Percentiles rank a stretch among this genome's conserved stretches.
Evolutionary conservation across 129 eudicot genomes (phyloP).

Genomic region (Centaurea solstitialis): DNA sequence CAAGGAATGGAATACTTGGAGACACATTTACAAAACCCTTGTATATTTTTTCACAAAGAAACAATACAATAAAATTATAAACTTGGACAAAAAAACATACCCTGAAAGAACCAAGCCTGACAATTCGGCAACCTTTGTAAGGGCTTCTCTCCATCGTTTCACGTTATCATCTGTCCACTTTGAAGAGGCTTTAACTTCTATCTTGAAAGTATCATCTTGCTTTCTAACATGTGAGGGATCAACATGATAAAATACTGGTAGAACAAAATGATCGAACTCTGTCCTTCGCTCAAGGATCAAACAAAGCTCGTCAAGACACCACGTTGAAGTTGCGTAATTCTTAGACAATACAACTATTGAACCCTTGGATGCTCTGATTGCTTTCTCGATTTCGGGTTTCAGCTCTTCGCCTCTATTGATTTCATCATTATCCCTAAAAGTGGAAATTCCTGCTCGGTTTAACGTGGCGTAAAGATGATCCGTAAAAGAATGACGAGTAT

Average conservation of each 20-base stretch:
- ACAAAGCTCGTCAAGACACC: constrained; percentile 17
- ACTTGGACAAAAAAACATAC: neutral
- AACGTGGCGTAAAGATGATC: neutral
- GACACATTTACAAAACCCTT: too few species aligned
- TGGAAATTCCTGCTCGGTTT: neutral
- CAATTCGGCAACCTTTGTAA: neutral
- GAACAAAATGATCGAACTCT: neutral
- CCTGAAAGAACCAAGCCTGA: neutral
- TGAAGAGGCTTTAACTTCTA: neutral
- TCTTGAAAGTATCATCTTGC: neutral
- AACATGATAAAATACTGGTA: constrained; percentile 5
- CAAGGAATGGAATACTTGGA: too few species aligned
- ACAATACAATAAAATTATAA: neutral
- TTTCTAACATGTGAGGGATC: constrained; percentile 5
- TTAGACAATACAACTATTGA: constrained; percentile 13
- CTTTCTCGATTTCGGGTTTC: neutral
- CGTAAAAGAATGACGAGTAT: neutral
- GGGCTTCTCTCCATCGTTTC: constrained; percentile 4
- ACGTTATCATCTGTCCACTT: constrained; percentile 7
- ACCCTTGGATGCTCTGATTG: constrained; percentile 1
- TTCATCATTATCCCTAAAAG: neutral
- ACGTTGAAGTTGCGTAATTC: constrained; percentile 1
- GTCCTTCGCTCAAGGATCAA: constrained; percentile 12
- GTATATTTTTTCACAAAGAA: too few species aligned
- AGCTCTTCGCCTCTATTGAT: neutral